Percentiles rank a stretch among this genome's conserved stretches.
Evolutionary conservation across 495 filamentous ascomycete species (phyloP).

Genomic region (Tetracladium marchalianum): DNA sequence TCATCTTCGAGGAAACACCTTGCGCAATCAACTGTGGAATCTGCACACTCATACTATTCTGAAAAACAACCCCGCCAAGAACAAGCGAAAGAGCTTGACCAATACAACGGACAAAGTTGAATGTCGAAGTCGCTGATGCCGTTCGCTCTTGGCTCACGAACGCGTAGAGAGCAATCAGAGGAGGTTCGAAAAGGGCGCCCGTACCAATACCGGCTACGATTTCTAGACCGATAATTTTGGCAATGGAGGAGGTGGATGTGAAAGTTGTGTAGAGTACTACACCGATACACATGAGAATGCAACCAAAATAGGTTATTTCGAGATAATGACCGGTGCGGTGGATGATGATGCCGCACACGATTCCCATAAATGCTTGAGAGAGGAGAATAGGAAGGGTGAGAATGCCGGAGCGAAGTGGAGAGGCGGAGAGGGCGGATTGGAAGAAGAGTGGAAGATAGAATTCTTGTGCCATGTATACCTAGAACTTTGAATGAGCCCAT

Average conservation of each 20-base stretch:
- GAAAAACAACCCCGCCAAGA: constrained; percentile 63
- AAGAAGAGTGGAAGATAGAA: constrained; percentile 80
- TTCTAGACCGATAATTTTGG: constrained; percentile 42
- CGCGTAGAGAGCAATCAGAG: constrained; percentile 68
- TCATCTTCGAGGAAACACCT: not conserved
- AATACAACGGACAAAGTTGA: constrained; percentile 52
- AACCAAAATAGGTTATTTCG: constrained; percentile 42
- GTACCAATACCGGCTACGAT: constrained; percentile 40
- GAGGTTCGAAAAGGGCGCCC: constrained; percentile 49
- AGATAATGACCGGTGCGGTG: constrained; percentile 51
- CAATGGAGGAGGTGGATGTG: constrained; percentile 29
- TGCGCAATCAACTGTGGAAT: constrained; percentile 11
- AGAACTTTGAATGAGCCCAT: not conserved
- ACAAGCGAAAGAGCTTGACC: constrained; percentile 54
- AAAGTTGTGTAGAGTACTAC: constrained; percentile 45
- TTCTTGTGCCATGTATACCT: constrained; percentile 1
- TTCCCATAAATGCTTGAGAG: constrained; percentile 36
- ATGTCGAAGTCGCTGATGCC: constrained; percentile 56
- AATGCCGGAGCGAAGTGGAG: constrained; percentile 59
- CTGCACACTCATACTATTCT: constrained; percentile 33
- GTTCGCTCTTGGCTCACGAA: constrained; percentile 48
- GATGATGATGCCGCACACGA: constrained; percentile 42
- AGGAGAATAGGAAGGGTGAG: constrained; percentile 49
- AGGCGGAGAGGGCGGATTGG: constrained; percentile 52
- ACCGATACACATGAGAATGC: constrained; percentile 42